Conservation (phyloP, 371 early-diverging fungal species). For the Mortierella sp. region DNA sequence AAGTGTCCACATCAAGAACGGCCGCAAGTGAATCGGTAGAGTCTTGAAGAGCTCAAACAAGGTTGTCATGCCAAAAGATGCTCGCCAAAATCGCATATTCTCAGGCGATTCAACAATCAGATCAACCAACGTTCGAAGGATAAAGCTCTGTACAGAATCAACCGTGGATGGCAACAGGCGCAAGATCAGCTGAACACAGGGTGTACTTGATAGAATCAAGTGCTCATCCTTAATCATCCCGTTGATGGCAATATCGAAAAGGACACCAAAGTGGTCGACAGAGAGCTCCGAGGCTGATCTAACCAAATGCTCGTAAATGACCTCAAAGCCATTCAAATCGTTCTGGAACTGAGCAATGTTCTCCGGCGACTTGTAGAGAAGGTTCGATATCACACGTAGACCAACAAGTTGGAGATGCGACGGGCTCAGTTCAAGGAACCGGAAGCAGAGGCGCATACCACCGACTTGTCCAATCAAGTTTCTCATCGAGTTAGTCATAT, state of each 20-base stretch:
- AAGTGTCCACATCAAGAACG: conserved; percentile 54
- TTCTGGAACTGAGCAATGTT: conserved; percentile 53
- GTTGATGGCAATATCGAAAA: conserved; percentile 56
- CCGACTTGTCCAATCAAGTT: conserved; percentile 52
- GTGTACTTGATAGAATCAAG: conserved; percentile 48
- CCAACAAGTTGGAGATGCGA: conserved; percentile 54
- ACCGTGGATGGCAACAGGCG: conserved; percentile 38
- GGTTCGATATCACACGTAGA: conserved; percentile 53
- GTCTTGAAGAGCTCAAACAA: conserved; percentile 50
- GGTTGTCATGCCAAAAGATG: conserved; percentile 42
- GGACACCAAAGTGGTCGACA: conserved; percentile 52
- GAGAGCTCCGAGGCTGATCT: conserved; percentile 41
- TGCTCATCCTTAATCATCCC: conserved; percentile 55
- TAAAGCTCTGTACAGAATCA: conserved; percentile 53
- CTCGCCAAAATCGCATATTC: conserved; percentile 54
- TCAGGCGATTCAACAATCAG: conserved; percentile 54
- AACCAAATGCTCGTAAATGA: conserved; percentile 36
- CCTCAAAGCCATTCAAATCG: conserved; percentile 51
- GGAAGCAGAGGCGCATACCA: conserved; percentile 54
- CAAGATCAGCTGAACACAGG: conserved; percentile 49
- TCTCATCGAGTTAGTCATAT: conserved; percentile 51
- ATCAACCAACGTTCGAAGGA: conserved; percentile 53
- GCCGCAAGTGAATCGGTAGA: conserved; percentile 49
- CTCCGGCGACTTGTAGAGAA: conserved; percentile 55
- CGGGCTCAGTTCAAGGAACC: conserved; percentile 51